Evolutionary conservation across 1,284 basidiomycete species (phyloP).

Genomic region (Malassezia equina): DNA sequence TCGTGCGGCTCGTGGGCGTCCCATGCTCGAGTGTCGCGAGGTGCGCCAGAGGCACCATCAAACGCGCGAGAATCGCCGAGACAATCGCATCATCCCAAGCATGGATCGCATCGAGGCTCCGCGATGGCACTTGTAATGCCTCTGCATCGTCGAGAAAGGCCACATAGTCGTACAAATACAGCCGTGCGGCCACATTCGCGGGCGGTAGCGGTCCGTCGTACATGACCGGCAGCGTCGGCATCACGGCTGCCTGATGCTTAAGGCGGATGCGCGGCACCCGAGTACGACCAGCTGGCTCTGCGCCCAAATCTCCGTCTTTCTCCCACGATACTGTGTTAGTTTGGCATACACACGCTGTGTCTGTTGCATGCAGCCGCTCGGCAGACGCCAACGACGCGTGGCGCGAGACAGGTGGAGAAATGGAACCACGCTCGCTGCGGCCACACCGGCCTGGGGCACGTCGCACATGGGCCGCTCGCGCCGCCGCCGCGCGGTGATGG

Average conservation of each 20-base stretch:
- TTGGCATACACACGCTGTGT: constrained; percentile 4
- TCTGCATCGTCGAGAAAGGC: constrained; percentile 4
- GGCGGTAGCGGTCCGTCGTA: constrained; percentile 8
- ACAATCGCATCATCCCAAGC: constrained; percentile 9
- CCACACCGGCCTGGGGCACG: no score
- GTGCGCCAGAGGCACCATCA: constrained; percentile 6
- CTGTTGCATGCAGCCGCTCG: constrained; percentile 13
- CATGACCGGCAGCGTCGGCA: constrained; percentile 4
- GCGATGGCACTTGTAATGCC: not conserved
- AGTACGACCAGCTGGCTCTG: not conserved
- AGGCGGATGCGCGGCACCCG: constrained; percentile 3
- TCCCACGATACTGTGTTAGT: constrained; percentile 8
- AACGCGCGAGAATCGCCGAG: not conserved
- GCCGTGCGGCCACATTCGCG: constrained; percentile 10
- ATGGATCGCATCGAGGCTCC: constrained; percentile 10
- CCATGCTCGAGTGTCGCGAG: constrained; percentile 4
- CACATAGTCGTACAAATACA: constrained; percentile 15
- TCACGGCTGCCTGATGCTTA: not conserved
- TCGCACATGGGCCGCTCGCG: constrained; percentile 10
- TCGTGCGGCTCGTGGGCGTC: constrained; percentile 1
- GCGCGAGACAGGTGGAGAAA: constrained; percentile 5
- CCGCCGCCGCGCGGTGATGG: not conserved
- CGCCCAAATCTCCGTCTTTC: not conserved
- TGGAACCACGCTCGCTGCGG: no score
- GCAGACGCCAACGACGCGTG: not conserved